Evolutionary conservation across 169 alveolate species (phyloP).

Genomic region (Miamiensis avidus): DNA sequence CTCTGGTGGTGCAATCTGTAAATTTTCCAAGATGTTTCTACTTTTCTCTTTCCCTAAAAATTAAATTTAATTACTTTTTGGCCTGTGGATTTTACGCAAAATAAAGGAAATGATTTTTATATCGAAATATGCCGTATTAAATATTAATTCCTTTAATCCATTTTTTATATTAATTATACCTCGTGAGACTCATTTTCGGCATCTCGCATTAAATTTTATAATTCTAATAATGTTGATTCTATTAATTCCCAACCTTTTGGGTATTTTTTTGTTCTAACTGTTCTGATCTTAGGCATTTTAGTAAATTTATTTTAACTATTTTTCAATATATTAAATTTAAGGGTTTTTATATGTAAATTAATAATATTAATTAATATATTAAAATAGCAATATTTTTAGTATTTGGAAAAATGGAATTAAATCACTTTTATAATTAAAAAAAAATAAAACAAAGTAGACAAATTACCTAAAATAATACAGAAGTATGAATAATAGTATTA

Average conservation of each 20-base stretch:
- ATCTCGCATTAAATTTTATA: conserved; percentile 94
- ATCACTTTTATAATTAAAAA: too few relatives aligned
- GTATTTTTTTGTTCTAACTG: conserved; percentile 68
- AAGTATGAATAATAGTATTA: too few relatives aligned
- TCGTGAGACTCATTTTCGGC: conserved; percentile 93
- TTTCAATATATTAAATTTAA: background rate
- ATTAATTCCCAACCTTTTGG: conserved; percentile 97
- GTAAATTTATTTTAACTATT: conserved; percentile 10
- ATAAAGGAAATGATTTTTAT: too few relatives aligned
- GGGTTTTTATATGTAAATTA: too few relatives aligned
- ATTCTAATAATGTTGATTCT: conserved; percentile 91
- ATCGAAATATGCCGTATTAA: too few relatives aligned
- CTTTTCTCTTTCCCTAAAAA: conserved; percentile 91
- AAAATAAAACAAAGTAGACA: too few relatives aligned
- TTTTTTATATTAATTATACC: background rate
- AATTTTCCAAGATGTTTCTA: conserved; percentile 97
- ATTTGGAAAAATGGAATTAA: too few relatives aligned
- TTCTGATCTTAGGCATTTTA: conserved; percentile 84
- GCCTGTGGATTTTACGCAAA: background rate
- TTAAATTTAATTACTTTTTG: background rate
- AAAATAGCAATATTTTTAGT: too few relatives aligned
- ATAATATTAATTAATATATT: too few relatives aligned
- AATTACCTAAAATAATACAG: too few relatives aligned
- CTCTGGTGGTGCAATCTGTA: conserved; percentile 96
- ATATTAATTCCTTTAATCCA: too few relatives aligned